Base-by-base conservation (phyloP, 1,284 basidiomycete species). In the Abortiporus biennis region DNA sequence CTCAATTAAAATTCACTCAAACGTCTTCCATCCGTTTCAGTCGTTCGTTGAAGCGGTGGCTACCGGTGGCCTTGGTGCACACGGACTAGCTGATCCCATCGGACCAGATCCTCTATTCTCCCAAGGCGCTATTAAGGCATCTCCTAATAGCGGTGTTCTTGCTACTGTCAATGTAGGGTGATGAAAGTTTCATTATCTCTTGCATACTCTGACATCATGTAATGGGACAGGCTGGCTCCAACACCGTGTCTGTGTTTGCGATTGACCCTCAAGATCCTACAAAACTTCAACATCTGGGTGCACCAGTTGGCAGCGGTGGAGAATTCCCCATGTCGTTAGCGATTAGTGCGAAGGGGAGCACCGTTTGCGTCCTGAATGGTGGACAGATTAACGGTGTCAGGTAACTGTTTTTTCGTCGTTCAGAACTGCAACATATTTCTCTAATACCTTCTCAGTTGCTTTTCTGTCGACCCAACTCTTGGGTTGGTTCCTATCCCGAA, bases 321-420 rank as follows among this genome's bases (percentile, higher is more conserved):
- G 67, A 75, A 43, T 74, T 74, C 59, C 72, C 72, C 9, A 58
- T 74, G 40, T 69, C 70, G 0, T 47, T 73, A 9, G 66, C 69
- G 4, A 62, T 72, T 49, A 71, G 68, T 54, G 55, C 57, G 25
- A 57, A 55, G 9, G 67, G 67, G 6, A 58, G 54, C 38, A 59
- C 49, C 32, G 56, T 71, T 19, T 75, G 72, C 48, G 65, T 65
- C 3, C 54, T 74, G 24, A 74, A 74, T 53, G 66, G 69, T 24
- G 73, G 74, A 12, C 50, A 50, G n/a, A 54, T 68, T 23, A 72
- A 72, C 51, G 67, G 70, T 35, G 68, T 75, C 45, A 66, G 60
- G 71, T 73, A 47, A 38, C 58, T 48, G 15, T 6, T 6, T 3
- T 20, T 22, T 36, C 6, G 15, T 20, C 24, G 17, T 30, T n/a